phyloP scores from a whole-genome alignment of 257 asterid species.

The Solanum medicagineum region DNA sequence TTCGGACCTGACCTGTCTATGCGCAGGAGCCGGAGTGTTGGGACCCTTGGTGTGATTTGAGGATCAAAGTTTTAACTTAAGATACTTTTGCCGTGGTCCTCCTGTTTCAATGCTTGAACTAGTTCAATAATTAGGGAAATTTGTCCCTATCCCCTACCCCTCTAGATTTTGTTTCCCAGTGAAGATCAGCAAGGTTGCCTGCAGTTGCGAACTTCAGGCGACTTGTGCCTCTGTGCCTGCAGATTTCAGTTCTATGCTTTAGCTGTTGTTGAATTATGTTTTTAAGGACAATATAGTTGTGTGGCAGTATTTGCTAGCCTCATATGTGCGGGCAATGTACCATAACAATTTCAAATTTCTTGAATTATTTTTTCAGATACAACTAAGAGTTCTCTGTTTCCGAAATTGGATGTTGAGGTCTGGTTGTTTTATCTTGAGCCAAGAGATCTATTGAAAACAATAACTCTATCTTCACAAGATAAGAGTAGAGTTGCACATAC shows the following conservation, averaged over 20 bases:
- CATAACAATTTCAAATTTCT: not conserved
- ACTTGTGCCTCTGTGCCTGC: not conserved
- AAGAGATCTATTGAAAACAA: not conserved
- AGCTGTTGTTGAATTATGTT: not conserved
- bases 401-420: not conserved
- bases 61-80: not conserved
- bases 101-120: not conserved
- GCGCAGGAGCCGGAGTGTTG: slow-evolving; percentile 76
- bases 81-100: not conserved
- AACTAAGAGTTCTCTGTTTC: not conserved
- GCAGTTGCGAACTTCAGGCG: not conserved
- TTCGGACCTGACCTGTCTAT: slow-evolving; percentile 36
- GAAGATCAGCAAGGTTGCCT: not conserved
- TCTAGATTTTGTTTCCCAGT: not conserved
- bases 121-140: not conserved
- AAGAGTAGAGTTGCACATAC: no score
- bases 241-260: not conserved
- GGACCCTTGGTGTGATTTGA: slow-evolving; percentile 60
- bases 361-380: not conserved
- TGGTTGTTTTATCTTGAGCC: not conserved
- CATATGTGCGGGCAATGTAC: not conserved
- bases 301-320: not conserved
- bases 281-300: not conserved
- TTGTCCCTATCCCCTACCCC: not conserved
- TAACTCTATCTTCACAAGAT: not conserved